phyloP scores from a whole-genome alignment of 176 grass and related monocot genomes.

The Carex myosuroides region DNA sequence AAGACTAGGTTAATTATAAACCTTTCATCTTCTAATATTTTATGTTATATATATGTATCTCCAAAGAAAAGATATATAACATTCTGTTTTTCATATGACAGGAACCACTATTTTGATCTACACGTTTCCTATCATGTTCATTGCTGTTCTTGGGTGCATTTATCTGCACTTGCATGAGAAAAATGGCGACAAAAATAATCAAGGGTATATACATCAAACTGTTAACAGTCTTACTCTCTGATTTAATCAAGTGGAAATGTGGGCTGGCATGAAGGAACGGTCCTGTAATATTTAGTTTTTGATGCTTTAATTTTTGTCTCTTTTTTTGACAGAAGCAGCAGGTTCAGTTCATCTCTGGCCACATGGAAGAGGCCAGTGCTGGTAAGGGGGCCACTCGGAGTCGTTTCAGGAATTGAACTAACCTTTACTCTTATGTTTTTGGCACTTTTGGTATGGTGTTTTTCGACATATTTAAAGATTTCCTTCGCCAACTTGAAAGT shows the following conservation, averaged over 20 bases:
- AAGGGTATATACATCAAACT: neutral
- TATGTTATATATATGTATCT: neutral
- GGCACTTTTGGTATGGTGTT: slow-evolving; percentile 43
- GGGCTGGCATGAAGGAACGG: neutral
- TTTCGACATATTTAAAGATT: slow-evolving; percentile 17
- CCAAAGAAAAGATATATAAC: neutral
- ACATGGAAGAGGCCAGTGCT: slow-evolving; percentile 43
- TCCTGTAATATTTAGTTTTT: neutral
- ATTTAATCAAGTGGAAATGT: neutral
- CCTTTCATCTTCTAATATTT: neutral
- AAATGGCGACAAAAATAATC: neutral
- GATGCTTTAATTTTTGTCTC: neutral
- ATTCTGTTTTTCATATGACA: neutral
- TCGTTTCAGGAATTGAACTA: slow-evolving; percentile 41
- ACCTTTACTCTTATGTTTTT: slow-evolving; percentile 42
- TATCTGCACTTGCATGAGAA: slow-evolving; percentile 36
- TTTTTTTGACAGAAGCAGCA: neutral
- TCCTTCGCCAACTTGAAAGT: slow-evolving; percentile 22
- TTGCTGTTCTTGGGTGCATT: slow-evolving; percentile 38
- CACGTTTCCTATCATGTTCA: slow-evolving; percentile 44
- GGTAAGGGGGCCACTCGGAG: slow-evolving; percentile 44
- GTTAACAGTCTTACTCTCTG: neutral
- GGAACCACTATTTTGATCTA: slow-evolving; percentile 26
- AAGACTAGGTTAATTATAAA: slow-evolving; percentile 30
- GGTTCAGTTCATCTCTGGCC: neutral